Base-by-base conservation (phyloP, 495 filamentous ascomycete species). In the Aspergillus cristatus region DNA sequence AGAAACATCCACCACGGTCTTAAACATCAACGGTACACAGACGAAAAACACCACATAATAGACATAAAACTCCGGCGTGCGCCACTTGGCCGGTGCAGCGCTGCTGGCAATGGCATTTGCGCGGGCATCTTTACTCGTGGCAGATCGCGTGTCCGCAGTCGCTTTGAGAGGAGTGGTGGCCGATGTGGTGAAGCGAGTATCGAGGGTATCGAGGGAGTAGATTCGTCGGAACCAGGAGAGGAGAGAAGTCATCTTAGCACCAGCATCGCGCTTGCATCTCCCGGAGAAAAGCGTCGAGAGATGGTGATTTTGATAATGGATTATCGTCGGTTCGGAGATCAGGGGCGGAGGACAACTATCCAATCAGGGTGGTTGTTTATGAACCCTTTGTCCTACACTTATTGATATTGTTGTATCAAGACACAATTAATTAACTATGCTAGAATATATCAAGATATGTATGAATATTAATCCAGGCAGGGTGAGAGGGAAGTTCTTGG, bases 161-260 rank as follows among this genome's bases (percentile, higher is more conserved):
- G 68, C 50, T 43, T 68, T 69, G 55, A 78, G 73, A 15, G 83
- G 76, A n/a, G 78, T 74, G 15, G 63, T 72, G 13, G 86, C 75
- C 7, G 84, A 75, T 32, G 73, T 77, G 17, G 80, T 84, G 56
- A 98, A 87, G 46, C 91, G 81, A 42, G 86, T 90, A 70, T 98
- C 91, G 57, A 98, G 77, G 18, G 87, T 93, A 50, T 95, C 85
- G 41, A 94, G 79, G 36, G 83, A 80, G 64, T 87, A 93, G 35
- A 90, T 57, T 33, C 68, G 69, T 46, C 69, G 62, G 35, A 62
- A 47, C 55, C 53, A 55, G 40, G 50, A 48, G 34, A 63, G 34
- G 31, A 56, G 28, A 30, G 48, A 54, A 34, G 54, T 47, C 61
- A 63, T 66, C 49, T 60, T 60, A 57, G 41, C 48, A 47, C 34